phyloP scores from a whole-genome alignment of 176 grass and related monocot genomes.

The Eragrostis nindensis region DNA sequence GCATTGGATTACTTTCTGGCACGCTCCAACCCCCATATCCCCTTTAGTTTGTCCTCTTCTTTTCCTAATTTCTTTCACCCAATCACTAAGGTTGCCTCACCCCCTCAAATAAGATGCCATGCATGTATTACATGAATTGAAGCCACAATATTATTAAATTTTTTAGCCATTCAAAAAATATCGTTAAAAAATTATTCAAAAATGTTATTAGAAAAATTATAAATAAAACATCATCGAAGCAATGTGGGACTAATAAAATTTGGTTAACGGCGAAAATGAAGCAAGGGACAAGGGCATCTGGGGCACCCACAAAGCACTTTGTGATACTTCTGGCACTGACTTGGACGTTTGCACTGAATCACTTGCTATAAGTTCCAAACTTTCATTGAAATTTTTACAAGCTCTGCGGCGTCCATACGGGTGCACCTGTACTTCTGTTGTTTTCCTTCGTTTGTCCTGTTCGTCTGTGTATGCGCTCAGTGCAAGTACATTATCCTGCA shows the following conservation, averaged over 20 bases:
- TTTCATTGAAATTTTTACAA: slow-evolving; percentile 32
- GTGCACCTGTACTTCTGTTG: slow-evolving; percentile 34
- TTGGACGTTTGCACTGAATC: slow-evolving; percentile 40
- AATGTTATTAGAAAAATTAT: too few relatives aligned
- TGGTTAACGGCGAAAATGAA: not conserved
- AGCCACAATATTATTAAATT: too few relatives aligned
- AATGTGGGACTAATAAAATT: not conserved
- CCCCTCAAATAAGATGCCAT: not conserved
- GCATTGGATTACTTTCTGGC: slow-evolving; percentile 26
- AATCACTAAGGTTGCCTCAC: too few relatives aligned
- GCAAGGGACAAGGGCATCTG: slow-evolving; percentile 32
- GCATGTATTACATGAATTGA: not conserved
- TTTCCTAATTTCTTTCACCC: slow-evolving; percentile 33
- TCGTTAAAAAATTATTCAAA: too few relatives aligned
- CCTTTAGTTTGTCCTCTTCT: slow-evolving; percentile 21
- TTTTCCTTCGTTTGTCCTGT: slow-evolving; percentile 39
- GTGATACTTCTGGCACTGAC: slow-evolving; percentile 40
- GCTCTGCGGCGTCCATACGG: not conserved
- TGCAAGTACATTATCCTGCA: not conserved
- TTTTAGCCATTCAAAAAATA: too few relatives aligned
- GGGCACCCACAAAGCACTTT: not conserved
- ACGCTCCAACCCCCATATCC: slow-evolving; percentile 20
- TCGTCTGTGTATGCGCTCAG: not conserved
- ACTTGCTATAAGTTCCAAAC: slow-evolving; percentile 28
- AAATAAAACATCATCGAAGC: too few relatives aligned